These are phyloP conservation scores for Colletotrichum australisinense DNA, from an alignment of 2,329 filamentous ascomycete genomes.

Conservation along the genomic window DNA sequence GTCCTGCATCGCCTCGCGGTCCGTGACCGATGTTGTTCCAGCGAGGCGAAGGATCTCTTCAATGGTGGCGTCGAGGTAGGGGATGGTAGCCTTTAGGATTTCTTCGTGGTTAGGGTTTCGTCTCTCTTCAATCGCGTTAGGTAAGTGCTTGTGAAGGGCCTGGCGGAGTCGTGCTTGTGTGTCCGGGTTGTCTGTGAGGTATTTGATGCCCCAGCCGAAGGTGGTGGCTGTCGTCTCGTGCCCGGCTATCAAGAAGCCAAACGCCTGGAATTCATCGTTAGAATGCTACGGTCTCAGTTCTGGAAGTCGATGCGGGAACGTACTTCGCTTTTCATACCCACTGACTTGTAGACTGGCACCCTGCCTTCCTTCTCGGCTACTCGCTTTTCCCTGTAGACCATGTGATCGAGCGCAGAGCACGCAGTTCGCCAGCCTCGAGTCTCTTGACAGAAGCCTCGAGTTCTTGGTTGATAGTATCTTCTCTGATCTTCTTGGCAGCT, in stretches of 20 bases:
- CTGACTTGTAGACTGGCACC: too few species aligned
- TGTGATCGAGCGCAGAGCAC: slow-evolving; percentile 4
- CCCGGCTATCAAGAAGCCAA: too few species aligned
- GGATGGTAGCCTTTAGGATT: slow-evolving; percentile 39
- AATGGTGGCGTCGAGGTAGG: slow-evolving; percentile 52
- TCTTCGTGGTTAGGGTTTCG: background rate
- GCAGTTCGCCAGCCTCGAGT: background rate
- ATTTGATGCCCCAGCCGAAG: too few species aligned
- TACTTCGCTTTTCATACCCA: too few species aligned
- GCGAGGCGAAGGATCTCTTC: slow-evolving; percentile 48
- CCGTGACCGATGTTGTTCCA: slow-evolving; percentile 42
- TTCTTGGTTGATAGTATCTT: background rate
- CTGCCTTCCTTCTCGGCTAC: too few species aligned
- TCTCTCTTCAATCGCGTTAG: slow-evolving; percentile 20
- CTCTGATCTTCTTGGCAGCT: too few species aligned
- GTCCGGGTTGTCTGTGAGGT: too few species aligned
- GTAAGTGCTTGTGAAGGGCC: background rate
- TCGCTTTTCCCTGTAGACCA: too few species aligned
- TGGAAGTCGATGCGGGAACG: too few species aligned
- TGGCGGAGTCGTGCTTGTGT: slow-evolving; percentile 4
- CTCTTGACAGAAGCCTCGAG: background rate
- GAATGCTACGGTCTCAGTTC: too few species aligned
- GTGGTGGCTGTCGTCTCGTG: too few species aligned
- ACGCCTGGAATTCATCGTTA: too few species aligned
- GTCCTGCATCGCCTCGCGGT: slow-evolving; percentile 44